A percentile compares a stretch with the other conserved stretches of the same genome.
Conservation (phyloP, 768 basidiomycete species). For the Kwoniella bestiolae region DNA sequence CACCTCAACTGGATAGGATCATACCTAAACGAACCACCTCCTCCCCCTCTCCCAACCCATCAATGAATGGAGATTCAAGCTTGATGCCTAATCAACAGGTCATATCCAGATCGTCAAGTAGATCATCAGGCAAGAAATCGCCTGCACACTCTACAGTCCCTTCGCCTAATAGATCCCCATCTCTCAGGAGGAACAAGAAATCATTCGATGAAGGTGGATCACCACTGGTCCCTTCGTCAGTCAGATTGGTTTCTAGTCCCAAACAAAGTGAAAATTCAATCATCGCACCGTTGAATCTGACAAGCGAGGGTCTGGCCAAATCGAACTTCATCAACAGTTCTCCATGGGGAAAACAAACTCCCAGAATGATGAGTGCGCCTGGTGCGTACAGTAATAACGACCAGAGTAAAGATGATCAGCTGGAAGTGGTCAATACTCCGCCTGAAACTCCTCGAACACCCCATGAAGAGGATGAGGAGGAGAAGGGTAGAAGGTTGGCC, state of each 20-base stretch:
- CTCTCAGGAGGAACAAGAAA: constrained; percentile 2
- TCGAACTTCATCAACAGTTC: constrained; percentile 8
- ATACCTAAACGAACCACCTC: constrained; percentile 25
- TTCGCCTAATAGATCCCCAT: constrained; percentile 4
- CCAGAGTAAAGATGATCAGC: constrained; percentile 9
- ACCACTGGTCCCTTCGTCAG: constrained; percentile 16
- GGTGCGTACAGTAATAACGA: neutral
- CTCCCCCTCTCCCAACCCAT: constrained; percentile 22
- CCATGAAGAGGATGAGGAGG: constrained; percentile 46
- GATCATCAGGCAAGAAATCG: constrained; percentile 12
- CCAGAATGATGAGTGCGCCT: constrained; percentile 4
- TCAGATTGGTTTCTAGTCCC: constrained; percentile 11
- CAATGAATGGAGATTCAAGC: constrained; percentile 3
- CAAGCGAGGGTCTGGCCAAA: neutral
- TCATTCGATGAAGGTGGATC: constrained; percentile 7
- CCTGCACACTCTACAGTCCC: neutral
- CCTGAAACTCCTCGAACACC: constrained; percentile 10
- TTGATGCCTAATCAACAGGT: constrained; percentile 5
- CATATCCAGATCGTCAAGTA: constrained; percentile 13
- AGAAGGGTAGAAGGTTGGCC: constrained; percentile 72
- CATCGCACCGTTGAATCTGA: neutral
- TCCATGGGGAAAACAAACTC: constrained; percentile 24
- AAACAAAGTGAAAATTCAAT: neutral
- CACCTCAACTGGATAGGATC: constrained; percentile 1
- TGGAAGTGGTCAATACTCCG: constrained; percentile 20